Evolutionary conservation across 2,329 filamentous ascomycete species (phyloP).

Genomic region (Phialophora tarda): DNA sequence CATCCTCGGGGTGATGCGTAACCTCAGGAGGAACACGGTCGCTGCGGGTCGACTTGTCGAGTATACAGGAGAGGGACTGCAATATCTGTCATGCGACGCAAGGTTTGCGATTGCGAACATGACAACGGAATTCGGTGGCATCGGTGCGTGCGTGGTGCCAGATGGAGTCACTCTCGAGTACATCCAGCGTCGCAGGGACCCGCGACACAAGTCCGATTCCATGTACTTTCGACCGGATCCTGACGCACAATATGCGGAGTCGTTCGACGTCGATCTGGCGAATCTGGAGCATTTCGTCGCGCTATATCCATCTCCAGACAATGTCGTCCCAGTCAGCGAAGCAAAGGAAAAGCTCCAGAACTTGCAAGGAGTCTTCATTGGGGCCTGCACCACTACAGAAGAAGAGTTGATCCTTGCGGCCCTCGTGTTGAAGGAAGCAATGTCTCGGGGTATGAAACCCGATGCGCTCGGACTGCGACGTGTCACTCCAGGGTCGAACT

Average conservation of each 20-base stretch:
- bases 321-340: conserved; percentile 51
- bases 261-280: conserved; percentile 48
- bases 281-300: conserved; percentile 49
- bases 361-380: conserved; percentile 53
- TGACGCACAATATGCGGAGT: conserved; percentile 48
- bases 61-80: conserved; percentile 51
- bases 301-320: conserved; percentile 51
- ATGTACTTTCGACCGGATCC: conserved; percentile 51
- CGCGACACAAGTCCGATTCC: conserved; percentile 44
- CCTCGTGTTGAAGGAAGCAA: conserved; percentile 49
- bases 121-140: conserved; percentile 44
- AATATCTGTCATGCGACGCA: conserved; percentile 51
- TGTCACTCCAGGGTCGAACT: conserved; percentile 50
- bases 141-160: conserved; percentile 36
- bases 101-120: conserved; percentile 58
- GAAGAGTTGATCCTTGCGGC: conserved; percentile 54
- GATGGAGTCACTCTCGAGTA: conserved; percentile 48
- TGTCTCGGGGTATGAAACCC: conserved; percentile 45
- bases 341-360: conserved; percentile 16
- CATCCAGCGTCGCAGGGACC: conserved; percentile 44
- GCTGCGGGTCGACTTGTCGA: conserved; percentile 54
- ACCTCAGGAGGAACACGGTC: conserved; percentile 55
- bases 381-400: conserved; percentile 55
- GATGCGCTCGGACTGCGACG: conserved; percentile 45
- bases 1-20: conserved; percentile 53